Base-by-base conservation (phyloP, 2,329 filamentous ascomycete genomes). In the Onygenales sp. region DNA sequence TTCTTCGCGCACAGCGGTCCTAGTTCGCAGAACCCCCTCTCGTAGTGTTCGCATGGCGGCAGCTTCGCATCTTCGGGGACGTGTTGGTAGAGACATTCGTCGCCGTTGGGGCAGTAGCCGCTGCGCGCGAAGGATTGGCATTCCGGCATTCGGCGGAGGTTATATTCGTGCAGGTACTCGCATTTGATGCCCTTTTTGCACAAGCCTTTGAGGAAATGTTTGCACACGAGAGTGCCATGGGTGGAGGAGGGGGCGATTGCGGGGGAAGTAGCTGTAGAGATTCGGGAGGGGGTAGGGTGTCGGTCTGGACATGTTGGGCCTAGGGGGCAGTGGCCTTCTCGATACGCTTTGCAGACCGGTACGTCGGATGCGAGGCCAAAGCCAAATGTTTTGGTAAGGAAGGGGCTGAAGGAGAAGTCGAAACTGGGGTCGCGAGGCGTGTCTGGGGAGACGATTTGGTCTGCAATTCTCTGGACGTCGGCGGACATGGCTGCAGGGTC, bases 161-260 rank as follows among this genome's bases (percentile, higher is more conserved):
- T 97, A 77, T 96, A 98, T 73, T 97, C 93, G 78, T 98, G 93
- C 48, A 97, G 78, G 65, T 97, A 98, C 75, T 98, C 93, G 83
- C 93, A 98, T 61, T 84, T 83, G 66, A 96, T 86, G 63, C 92
- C 93, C 73, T 97, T 97, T 69, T 98, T 98, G 78, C 93, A 98
- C 17, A 98, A 82, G 0, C 91, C 92, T 59, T 94, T 88, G 65
- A 97, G 84, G 85, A 93, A 97, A 78, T 97, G 93, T 76, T 98
- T 98, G 83, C 93, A 98, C 56, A 98, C 92, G 13, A 97, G 83
- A 49, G 75, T 81, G 33, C 70, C 69, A 53, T 72, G 68, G 4
- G 67, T 70, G 14, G 70, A 69, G 14, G 71, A 68, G 4, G 71
- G 66, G 10, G 68, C 67, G 52, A 70, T 61, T 42, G 69, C 68